A percentile compares a stretch with the other conserved stretches of the same genome.
Conservation (phyloP, 805 yeast species). For the Pichia nakasei region DNA sequence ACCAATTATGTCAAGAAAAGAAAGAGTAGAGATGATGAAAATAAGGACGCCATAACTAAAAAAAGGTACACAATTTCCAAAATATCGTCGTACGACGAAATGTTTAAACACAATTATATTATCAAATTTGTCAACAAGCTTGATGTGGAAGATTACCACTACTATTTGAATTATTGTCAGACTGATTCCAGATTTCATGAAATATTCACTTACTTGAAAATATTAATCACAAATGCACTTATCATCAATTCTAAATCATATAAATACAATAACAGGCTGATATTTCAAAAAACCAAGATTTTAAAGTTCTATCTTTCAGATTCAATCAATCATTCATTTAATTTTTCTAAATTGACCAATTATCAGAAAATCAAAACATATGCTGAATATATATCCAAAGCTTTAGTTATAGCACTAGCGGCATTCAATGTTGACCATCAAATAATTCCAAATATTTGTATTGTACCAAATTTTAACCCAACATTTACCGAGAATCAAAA, state of each 20-base stretch:
- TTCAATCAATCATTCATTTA: not conserved
- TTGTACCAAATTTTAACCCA: not conserved
- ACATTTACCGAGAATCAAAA: not conserved
- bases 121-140: not conserved
- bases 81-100: constrained; percentile 4
- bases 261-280: not conserved
- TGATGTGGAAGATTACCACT: not conserved
- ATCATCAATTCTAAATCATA: not conserved
- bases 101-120: constrained; percentile 2
- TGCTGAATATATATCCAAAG: constrained; percentile 1
- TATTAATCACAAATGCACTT: not conserved
- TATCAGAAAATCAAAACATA: not conserved
- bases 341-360: constrained; percentile 1
- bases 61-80: not conserved
- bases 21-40: too few species aligned
- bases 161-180: constrained; percentile 2
- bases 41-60: too few species aligned
- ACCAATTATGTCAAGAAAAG: not conserved
- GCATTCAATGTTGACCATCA: not conserved
- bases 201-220: not conserved
- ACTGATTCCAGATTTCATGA: not conserved
- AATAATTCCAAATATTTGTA: not conserved
- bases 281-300: not conserved
- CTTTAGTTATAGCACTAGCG: constrained; percentile 1
- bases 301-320: constrained; percentile 6